Base-by-base conservation (phyloP, 1,284 basidiomycete species). In the Cutaneotrichosporon dermatis region DNA sequence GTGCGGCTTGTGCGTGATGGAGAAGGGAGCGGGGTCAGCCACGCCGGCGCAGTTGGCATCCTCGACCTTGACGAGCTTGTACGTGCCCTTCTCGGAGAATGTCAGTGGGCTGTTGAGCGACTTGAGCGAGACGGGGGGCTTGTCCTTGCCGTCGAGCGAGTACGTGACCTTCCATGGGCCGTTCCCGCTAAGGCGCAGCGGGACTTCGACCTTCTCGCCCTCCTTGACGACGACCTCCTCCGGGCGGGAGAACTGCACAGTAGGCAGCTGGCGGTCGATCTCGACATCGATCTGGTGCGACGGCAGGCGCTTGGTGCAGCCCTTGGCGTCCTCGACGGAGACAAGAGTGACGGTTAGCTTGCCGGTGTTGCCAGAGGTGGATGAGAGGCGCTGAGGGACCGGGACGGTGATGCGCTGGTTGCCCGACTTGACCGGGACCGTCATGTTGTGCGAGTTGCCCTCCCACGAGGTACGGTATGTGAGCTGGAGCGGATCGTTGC, bases 81-180 rank as follows among this genome's bases (percentile, higher is more conserved):
- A 97, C 2, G 81, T 69, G 6, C 94, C 94, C 54, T 84, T 83
- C n/a, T 84, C 79, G 42, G 80, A 81, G 16, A 93, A 88, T 48
- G 77, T 77, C 15, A 97, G 81, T 55, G 85, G 78, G 58, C 85
- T 88, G 68, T 95, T 94, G 1, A 86, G 83, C 45, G 83, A 83
- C 15, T 79, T 77, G 37, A 93, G 71, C 11, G 80, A 80, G 39
- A 82, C 76, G 4, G 80, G 68, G 34, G 78, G 71, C 46, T 82
- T 80, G 2, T 81, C 79, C n/a, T 80, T 78, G 50, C 83, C 84
- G 40, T 79, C 75, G 43, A 81, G 82, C 39, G 83, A 82, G 78
- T 95, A 97, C 63, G 84, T 85, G 57, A 98, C 76, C 25, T 80
- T 81, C 95, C 92, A 96, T 4, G 92, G 90, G 88, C 85, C 86